phyloP scores from a whole-genome alignment of 2,329 filamentous ascomycete genomes.

The Aspergillus novoparasiticus region DNA sequence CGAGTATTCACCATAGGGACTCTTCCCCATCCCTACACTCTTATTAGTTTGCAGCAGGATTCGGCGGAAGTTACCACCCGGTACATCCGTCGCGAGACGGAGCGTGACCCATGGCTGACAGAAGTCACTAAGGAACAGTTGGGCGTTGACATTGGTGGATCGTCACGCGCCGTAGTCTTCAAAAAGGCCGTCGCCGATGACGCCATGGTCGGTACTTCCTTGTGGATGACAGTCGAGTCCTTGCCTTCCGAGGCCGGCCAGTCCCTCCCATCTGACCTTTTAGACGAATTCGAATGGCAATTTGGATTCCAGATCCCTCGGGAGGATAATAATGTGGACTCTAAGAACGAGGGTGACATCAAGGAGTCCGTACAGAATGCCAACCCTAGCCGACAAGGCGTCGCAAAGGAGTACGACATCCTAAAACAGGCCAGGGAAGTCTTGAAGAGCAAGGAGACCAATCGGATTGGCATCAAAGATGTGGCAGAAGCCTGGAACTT shows the following conservation, averaged over 20 bases:
- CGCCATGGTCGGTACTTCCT: slow-evolving; percentile 62
- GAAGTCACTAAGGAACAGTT: slow-evolving; percentile 71
- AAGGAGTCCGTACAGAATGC: slow-evolving; percentile 40
- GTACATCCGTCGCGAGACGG: slow-evolving; percentile 68
- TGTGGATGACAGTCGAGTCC: slow-evolving; percentile 80
- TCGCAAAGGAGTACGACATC: slow-evolving; percentile 49
- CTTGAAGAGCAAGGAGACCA: slow-evolving; percentile 42
- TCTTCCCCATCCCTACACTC: slow-evolving; percentile 89
- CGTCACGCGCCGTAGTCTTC: slow-evolving; percentile 69
- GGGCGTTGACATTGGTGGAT: slow-evolving; percentile 63
- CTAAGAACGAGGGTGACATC: slow-evolving; percentile 35
- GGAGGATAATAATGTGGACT: slow-evolving; percentile 40
- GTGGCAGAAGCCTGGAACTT: slow-evolving; percentile 59
- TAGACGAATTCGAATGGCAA: slow-evolving; percentile 78
- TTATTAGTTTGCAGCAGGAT: slow-evolving; percentile 66
- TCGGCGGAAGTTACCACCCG: slow-evolving; percentile 62
- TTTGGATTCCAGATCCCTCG: slow-evolving; percentile 82
- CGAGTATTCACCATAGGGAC: slow-evolving; percentile 79
- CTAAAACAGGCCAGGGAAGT: slow-evolving; percentile 54
- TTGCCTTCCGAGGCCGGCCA: slow-evolving; percentile 52
- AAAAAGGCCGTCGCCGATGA: slow-evolving; percentile 80
- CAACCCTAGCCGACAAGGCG: slow-evolving; percentile 41
- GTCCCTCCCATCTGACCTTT: slow-evolving; percentile 53
- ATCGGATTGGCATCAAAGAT: slow-evolving; percentile 44
- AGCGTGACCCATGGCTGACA: slow-evolving; percentile 77